Percentiles rank a stretch among this genome's conserved stretches.
These are phyloP conservation scores for Gnetum montanum DNA, from an alignment of 75 land plant genomes.

Conservation along the genomic window DNA sequence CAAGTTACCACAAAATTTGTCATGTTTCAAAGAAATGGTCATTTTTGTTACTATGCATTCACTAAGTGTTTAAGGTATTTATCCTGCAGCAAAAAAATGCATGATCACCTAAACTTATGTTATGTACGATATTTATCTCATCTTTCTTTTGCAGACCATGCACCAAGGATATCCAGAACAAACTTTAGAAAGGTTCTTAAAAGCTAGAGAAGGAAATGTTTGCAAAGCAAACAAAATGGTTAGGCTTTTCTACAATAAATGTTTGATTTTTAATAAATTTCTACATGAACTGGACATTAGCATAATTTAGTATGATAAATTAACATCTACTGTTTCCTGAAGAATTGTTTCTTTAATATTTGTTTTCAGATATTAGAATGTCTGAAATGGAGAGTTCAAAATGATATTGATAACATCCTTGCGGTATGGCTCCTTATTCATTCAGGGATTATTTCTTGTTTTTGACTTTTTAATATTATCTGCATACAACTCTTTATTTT, in stretches of 20 bases:
- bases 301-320: too few relatives aligned
- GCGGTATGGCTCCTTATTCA: slow-evolving; percentile 60
- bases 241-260: slow-evolving; percentile 2
- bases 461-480: too few relatives aligned
- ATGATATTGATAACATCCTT: slow-evolving; percentile 79
- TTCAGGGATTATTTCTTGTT: background rate
- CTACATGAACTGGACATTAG: too few relatives aligned
- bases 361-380: slow-evolving; percentile 70
- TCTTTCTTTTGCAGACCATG: slow-evolving; percentile 68
- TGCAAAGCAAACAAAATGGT: slow-evolving; percentile 95
- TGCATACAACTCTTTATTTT: too few relatives aligned
- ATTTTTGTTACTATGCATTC: background rate
- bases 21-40: background rate
- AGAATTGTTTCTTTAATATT: background rate
- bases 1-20: background rate
- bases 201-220: slow-evolving; percentile 85
- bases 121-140: background rate
- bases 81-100: background rate
- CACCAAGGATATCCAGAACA: slow-evolving; percentile 66
- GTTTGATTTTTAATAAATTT: background rate
- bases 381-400: slow-evolving; percentile 79
- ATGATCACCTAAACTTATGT: background rate
- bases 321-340: too few relatives aligned
- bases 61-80: background rate
- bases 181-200: slow-evolving; percentile 65